A percentile compares a stretch with the other conserved stretches of the same genome.
phyloP scores from a whole-genome alignment of 2,329 filamentous ascomycete genomes.

The Cadophora gregata region DNA sequence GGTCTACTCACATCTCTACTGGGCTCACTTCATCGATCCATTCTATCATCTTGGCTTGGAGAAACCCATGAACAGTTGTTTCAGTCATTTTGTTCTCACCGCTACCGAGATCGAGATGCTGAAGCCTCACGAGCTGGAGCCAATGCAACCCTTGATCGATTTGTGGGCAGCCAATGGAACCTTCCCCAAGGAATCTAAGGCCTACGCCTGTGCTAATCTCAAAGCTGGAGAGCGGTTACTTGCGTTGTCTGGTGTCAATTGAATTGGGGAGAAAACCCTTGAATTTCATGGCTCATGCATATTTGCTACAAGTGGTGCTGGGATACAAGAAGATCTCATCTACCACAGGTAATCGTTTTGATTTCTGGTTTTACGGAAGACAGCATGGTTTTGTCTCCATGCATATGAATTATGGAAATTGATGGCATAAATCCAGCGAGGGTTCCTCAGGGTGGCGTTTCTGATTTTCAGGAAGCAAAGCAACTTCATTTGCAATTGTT shows the following conservation, averaged over 20 bases:
- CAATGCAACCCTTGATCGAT: slow-evolving; percentile 93
- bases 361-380: slow-evolving; percentile 13
- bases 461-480: slow-evolving; percentile 26
- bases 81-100: slow-evolving; percentile 83
- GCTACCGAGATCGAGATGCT: slow-evolving; percentile 84
- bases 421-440: slow-evolving; percentile 35
- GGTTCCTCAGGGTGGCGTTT: slow-evolving; percentile 34
- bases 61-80: slow-evolving; percentile 85
- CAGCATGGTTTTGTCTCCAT: slow-evolving; percentile 28
- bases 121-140: slow-evolving; percentile 87
- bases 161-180: slow-evolving; percentile 90
- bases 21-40: slow-evolving; percentile 87
- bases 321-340: neutral
- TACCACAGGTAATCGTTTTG: neutral
- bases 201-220: slow-evolving; percentile 68
- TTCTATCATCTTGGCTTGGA: slow-evolving; percentile 84
- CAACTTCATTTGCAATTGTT: slow-evolving; percentile 13
- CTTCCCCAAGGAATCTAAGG: slow-evolving; percentile 77
- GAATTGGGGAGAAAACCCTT: neutral
- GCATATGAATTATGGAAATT: slow-evolving; percentile 29
- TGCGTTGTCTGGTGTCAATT: slow-evolving; percentile 33
- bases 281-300: neutral
- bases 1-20: slow-evolving; percentile 97
- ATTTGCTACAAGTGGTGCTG: neutral
- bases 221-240: slow-evolving; percentile 64